A percentile compares a stretch with the other conserved stretches of the same genome.
phyloP scores from a whole-genome alignment of 108 stramenopile genomes.

The Bacterosira constricta region DNA sequence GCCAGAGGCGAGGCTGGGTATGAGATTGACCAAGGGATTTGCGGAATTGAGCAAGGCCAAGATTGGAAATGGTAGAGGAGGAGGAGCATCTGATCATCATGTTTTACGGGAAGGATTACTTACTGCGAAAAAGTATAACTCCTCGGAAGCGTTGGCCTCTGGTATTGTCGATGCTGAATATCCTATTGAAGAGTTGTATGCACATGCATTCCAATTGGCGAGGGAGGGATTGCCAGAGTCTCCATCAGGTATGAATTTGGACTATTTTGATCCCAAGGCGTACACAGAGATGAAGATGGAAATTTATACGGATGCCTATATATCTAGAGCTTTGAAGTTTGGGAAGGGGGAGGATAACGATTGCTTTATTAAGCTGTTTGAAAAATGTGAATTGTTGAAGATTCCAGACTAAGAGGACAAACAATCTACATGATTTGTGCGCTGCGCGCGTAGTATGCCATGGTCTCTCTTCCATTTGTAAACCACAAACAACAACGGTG shows the following conservation, averaged over 20 bases:
- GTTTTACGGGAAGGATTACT: conserved; percentile 54
- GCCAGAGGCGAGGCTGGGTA: conserved; percentile 63
- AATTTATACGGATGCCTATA: conserved; percentile 58
- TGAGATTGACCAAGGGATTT: conserved; percentile 69
- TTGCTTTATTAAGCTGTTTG: too few relatives aligned
- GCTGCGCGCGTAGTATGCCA: too few relatives aligned
- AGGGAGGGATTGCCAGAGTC: conserved; percentile 44
- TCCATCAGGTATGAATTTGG: conserved; percentile 22
- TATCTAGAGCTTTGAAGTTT: conserved; percentile 52
- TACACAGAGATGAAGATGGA: conserved; percentile 58
- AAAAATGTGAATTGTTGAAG: too few relatives aligned
- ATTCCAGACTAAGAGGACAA: too few relatives aligned
- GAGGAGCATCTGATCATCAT: not conserved
- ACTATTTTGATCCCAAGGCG: conserved; percentile 49
- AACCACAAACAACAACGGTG: too few relatives aligned
- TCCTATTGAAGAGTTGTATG: conserved; percentile 35
- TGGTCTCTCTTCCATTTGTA: too few relatives aligned
- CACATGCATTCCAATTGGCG: conserved; percentile 38
- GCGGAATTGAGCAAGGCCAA: conserved; percentile 69
- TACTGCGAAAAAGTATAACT: conserved; percentile 47
- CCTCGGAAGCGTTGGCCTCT: conserved; percentile 31
- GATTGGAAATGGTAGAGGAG: conserved; percentile 10
- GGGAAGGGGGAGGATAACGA: conserved; percentile 37
- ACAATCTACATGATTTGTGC: too few relatives aligned
- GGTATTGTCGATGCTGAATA: conserved; percentile 51